Evolutionary conservation across 2,329 filamentous ascomycete species (phyloP), one percentile per base, ranked within the genome.

Genomic region (Stachybotrys echinatus): DNA sequence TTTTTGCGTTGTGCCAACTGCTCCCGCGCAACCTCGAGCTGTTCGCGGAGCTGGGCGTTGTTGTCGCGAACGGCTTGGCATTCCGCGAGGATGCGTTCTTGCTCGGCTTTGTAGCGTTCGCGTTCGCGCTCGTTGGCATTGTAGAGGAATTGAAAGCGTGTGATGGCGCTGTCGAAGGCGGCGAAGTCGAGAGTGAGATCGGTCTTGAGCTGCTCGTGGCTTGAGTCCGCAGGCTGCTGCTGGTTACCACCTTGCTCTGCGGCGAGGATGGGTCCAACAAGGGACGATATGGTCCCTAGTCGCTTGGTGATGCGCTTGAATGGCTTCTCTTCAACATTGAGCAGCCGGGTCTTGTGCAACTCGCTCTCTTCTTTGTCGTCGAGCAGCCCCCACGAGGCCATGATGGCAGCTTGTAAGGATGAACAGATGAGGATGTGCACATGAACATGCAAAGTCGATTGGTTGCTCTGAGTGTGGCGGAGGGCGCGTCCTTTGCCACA

Each of bases 281-380:
- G 76, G 19, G 85, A 82, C 48, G 83, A 81, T 17, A 87, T 80
- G 20, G 81, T 78, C 5, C 89, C 77, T 8, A 97, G 81, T 27
- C 88, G 86, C 70, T 91, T 91, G 20, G 88, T 89, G 52, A 96
- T 84, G 53, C 92, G 87, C 67, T 89, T 89, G 74, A 95, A 96
- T 1, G 91, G 90, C 51, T 91, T 91, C 64, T 95, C 89, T 74
- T 97, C 92, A 53, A 96, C 87, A 55, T 89, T 88, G 37, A 96
- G 80, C 4, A 96, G 86, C 40, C 92, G 89, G 23, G 81, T 80
- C 63, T 92, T 92, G 74, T 96, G 92, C 37, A 96, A 84, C 55
- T 90, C 85, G 66, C 90, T 86, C 71, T 91, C 87, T 56, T 90
- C 87, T 55, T 80, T 77, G 58, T 88, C 86, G 49, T 90, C 85